Base-by-base conservation (phyloP, 768 basidiomycete species). In the Obba rivulosa region DNA sequence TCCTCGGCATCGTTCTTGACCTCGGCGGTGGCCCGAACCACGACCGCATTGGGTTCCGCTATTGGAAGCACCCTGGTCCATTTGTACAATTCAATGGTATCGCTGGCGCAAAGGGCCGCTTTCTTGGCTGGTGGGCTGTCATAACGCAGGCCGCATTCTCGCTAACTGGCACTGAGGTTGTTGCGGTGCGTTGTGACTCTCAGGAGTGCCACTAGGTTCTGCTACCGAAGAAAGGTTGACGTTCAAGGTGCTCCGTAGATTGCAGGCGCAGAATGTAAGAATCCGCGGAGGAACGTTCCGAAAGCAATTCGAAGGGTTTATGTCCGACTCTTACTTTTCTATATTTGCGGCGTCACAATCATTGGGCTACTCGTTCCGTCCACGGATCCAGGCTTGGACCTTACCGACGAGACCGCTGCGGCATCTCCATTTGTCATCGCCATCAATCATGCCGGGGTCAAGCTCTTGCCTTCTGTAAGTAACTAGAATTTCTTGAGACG, bases 361-460 rank as follows among this genome's bases (percentile, higher is more conserved):
- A 72, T 76, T 53, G 70, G 71, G 31, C 55, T 79, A 17, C 66
- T 78, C 48, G 74, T 77, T 18, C 68, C 72, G 2, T 75, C 70
- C 41, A 72, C 71, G 62, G 63, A 76, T 51, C 56, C 66, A 14
- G 56, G 64, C 16, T 69, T 79, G 17, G 53, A 66, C 45, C 58
- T 74, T 22, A 60, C 59, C 42, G 61, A 62, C 7, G 43, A 34
- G 45, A 70, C 68, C 40, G 74, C 76, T 40, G 62, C 70, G 17
- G 68, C 67, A 4, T 72, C 74, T 46, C 72, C 80, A 2, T 81
- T 78, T 59, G 79, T 80, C 52, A 78, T 81, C 42, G 80, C 78
- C 17, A 72, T 73, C 52, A 61, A 62, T 16, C 47, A 55, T 22
- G 76, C 80, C 8, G 81, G 79, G 4, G 80, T 83, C 65, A 76